A percentile compares a stretch with the other conserved stretches of the same genome.
Conservation (phyloP, 225 moss, liverwort and hornwort genomes). For the Climacium dendroides region DNA sequence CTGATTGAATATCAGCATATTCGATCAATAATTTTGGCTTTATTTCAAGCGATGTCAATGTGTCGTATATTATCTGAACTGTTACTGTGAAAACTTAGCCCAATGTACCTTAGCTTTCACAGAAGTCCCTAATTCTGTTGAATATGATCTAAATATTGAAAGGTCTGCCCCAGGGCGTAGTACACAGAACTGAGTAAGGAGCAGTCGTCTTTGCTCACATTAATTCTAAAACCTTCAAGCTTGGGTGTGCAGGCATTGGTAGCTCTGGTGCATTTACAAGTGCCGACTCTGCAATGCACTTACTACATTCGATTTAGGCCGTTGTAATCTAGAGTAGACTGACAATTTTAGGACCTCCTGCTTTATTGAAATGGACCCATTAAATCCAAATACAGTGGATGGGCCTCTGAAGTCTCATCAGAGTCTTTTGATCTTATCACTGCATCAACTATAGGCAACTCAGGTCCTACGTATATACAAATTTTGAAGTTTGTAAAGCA, state of each 20-base stretch:
- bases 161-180: background rate
- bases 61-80: background rate
- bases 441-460: background rate
- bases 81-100: background rate
- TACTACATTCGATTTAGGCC: conserved; percentile 11
- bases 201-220: background rate
- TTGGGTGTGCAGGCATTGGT: conserved; percentile 38
- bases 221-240: conserved; percentile 4
- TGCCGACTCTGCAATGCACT: conserved; percentile 16
- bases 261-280: conserved; percentile 19
- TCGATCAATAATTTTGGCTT: conserved; percentile 2
- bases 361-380: conserved; percentile 9
- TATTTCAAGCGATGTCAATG: background rate
- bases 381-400: conserved; percentile 12
- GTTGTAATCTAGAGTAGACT: conserved; percentile 19
- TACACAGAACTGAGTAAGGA: background rate
- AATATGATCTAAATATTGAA: background rate
- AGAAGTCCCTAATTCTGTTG: background rate
- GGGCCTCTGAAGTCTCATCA: conserved; percentile 19
- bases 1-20: background rate
- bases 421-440: conserved; percentile 17
- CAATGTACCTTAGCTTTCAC: background rate
- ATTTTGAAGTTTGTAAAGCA: conserved; percentile 26
- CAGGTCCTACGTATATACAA: conserved; percentile 15
- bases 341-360: conserved; percentile 3